These are phyloP conservation scores for Pseudozyma pruni DNA, from an alignment of 1,284 basidiomycete genomes.

Conservation along the genomic window DNA sequence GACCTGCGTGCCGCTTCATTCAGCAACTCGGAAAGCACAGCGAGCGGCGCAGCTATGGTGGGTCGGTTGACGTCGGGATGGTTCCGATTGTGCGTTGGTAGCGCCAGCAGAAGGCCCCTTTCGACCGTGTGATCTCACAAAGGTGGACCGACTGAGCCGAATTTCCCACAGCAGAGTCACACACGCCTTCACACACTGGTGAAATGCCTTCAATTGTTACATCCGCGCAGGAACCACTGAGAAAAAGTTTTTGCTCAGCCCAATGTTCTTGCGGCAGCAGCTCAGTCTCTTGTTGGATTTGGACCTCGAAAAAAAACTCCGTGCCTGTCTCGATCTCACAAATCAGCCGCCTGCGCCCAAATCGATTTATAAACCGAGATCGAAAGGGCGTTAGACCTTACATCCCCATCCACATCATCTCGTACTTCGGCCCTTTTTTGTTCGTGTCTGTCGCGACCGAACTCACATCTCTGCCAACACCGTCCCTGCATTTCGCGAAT, in stretches of 20 bases:
- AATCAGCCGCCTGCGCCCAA: background rate
- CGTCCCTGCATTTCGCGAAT: conserved; percentile 1
- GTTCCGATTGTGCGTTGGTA: too few relatives aligned
- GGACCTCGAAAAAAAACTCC: conserved; percentile 19
- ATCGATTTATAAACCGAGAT: conserved; percentile 17
- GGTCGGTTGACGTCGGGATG: too few relatives aligned
- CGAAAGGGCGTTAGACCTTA: conserved; percentile 17
- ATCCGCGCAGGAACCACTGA: conserved; percentile 9
- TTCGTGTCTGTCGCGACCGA: conserved; percentile 11
- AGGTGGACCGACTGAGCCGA: too few relatives aligned
- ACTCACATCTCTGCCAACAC: conserved; percentile 7
- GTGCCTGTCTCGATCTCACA: conserved; percentile 45
- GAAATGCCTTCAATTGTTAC: conserved; percentile 21
- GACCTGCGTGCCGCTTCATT: too few relatives aligned
- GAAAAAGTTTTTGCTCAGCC: background rate
- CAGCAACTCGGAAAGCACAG: too few relatives aligned
- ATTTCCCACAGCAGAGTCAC: too few relatives aligned
- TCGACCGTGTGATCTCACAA: too few relatives aligned
- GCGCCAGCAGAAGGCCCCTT: too few relatives aligned
- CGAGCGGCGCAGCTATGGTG: too few relatives aligned
- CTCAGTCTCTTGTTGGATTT: background rate
- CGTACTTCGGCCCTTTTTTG: background rate
- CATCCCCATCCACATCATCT: conserved; percentile 3
- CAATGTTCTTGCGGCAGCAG: background rate
- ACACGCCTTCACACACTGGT: conserved; percentile 21